Conservation (phyloP, 345 rosid species). For the Corchorus olitorius region DNA sequence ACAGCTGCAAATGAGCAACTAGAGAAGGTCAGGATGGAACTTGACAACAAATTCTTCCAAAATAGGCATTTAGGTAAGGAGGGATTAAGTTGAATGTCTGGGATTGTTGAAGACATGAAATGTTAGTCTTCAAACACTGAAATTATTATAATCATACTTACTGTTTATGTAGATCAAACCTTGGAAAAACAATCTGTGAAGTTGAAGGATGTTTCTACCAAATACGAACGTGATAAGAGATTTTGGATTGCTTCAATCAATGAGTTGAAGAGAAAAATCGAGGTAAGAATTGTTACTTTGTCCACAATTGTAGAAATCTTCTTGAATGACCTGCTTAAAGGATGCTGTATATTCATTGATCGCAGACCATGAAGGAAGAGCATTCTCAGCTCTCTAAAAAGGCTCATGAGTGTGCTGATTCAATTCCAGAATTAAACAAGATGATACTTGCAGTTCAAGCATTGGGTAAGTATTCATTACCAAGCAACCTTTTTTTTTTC, state of each 20-base stretch:
- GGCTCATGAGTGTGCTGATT: conserved; percentile 44
- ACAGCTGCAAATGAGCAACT: conserved; percentile 49
- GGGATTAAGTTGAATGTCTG: background rate
- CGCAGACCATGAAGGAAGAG: conserved; percentile 46
- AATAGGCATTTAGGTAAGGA: conserved; percentile 38
- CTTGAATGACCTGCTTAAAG: background rate
- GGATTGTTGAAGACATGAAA: background rate
- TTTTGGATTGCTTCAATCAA: conserved; percentile 30
- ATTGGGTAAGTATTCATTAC: conserved; percentile 38
- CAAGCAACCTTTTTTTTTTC: background rate
- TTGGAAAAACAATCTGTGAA: conserved; percentile 26
- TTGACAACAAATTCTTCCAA: conserved; percentile 47
- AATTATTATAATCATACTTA: conserved; percentile 9
- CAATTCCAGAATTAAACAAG: conserved; percentile 46
- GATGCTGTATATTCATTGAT: conserved; percentile 6
- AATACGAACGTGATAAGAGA: conserved; percentile 33
- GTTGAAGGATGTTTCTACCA: conserved; percentile 32
- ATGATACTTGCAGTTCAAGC: conserved; percentile 47
- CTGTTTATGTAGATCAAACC: conserved; percentile 32
- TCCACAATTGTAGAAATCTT: background rate
- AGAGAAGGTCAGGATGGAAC: conserved; percentile 44
- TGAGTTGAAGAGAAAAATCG: conserved; percentile 32
- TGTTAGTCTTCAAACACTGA: background rate
- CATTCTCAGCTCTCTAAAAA: conserved; percentile 39
- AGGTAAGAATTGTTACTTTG: conserved; percentile 24